Conservation (phyloP, 768 basidiomycete genomes). For the Harrya chromipes region DNA sequence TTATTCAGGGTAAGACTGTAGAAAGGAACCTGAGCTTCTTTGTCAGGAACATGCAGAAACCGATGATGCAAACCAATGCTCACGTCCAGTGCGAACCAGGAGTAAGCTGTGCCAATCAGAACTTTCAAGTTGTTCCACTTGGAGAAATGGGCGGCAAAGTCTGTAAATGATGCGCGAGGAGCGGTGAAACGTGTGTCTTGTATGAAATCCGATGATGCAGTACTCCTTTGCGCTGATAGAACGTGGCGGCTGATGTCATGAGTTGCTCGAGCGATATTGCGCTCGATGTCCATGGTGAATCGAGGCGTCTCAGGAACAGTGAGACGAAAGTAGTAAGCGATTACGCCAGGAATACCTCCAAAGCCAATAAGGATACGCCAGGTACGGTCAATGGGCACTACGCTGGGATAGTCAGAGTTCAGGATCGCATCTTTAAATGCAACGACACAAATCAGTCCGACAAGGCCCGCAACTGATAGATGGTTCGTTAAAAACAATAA, state of each 20-base stretch:
- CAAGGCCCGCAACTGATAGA: conserved; percentile 55
- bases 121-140: conserved; percentile 77
- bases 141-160: conserved; percentile 67
- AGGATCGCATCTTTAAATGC: conserved; percentile 62
- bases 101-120: conserved; percentile 72
- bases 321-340: conserved; percentile 86
- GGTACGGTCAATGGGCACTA: conserved; percentile 62
- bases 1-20: conserved; percentile 86
- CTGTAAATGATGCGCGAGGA: conserved; percentile 61
- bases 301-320: conserved; percentile 93
- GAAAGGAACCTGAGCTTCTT: conserved; percentile 64
- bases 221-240: conserved; percentile 33
- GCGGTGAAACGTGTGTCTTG: conserved; percentile 46
- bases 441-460: conserved; percentile 57
- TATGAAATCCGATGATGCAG: too few relatives aligned
- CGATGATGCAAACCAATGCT: conserved; percentile 22
- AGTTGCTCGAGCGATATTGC: conserved; percentile 68
- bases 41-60: conserved; percentile 1
- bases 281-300: conserved; percentile 86
- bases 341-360: conserved; percentile 72
- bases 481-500: not conserved
- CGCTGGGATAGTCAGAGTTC: conserved; percentile 34
- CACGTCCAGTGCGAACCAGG: conserved; percentile 89
- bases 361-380: conserved; percentile 90
- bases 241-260: conserved; percentile 63